A percentile compares a stretch with the other conserved stretches of the same genome.
Conservation (phyloP, 2,329 filamentous ascomycete genomes). For the Trichoderma pleuroti region DNA sequence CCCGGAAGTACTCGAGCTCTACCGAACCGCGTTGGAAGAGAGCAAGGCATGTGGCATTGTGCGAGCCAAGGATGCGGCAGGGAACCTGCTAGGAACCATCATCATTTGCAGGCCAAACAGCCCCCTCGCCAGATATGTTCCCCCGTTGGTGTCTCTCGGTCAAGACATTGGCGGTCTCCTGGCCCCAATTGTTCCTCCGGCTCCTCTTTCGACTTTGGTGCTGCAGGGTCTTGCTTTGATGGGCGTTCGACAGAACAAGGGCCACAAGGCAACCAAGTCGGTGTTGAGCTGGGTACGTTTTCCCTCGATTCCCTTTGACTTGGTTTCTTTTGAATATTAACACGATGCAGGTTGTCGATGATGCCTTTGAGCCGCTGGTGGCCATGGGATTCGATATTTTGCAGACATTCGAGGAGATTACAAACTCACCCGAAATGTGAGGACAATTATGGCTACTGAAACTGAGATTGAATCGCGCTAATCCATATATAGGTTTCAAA, state of each 20-base stretch:
- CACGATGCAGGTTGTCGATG: conserved; percentile 57
- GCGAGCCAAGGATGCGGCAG: conserved; percentile 66
- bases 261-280: conserved; percentile 68
- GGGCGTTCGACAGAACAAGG: conserved; percentile 78
- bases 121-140: conserved; percentile 65
- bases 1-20: conserved; percentile 77
- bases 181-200: conserved; percentile 70
- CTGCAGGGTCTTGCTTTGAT: conserved; percentile 75
- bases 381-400: conserved; percentile 78
- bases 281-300: conserved; percentile 74
- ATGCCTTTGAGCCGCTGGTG: conserved; percentile 67
- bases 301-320: background rate
- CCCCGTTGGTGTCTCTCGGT: conserved; percentile 59
- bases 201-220: conserved; percentile 65
- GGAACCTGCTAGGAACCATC: conserved; percentile 71
- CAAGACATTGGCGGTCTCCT: conserved; percentile 70
- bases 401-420: conserved; percentile 79
- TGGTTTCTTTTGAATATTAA: conserved; percentile 19
- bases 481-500: background rate
- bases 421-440: conserved; percentile 55
- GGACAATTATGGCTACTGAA: conserved; percentile 17
- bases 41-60: conserved; percentile 75
- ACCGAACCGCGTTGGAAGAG: conserved; percentile 70
- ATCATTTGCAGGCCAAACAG: conserved; percentile 73
- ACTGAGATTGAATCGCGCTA: background rate